A percentile compares a stretch with the other conserved stretches of the same genome.
Conservation (phyloP, 1,284 basidiomycete genomes). For the Ustilago curta region DNA sequence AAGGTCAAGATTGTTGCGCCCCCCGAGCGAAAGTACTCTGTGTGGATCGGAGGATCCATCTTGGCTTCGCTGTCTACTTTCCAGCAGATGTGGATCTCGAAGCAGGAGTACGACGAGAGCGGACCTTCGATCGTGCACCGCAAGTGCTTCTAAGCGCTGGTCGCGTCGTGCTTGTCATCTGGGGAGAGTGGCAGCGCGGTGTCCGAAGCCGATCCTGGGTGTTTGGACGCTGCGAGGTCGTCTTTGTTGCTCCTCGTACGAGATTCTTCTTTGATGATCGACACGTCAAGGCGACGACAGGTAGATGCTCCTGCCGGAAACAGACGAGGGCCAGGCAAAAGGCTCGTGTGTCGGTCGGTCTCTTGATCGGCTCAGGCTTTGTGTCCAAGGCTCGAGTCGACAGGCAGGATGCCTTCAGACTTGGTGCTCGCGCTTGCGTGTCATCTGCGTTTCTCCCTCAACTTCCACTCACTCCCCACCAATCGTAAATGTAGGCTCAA, state of each 20-base stretch:
- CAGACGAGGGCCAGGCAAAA: background rate
- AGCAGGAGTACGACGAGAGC: constrained; percentile 74
- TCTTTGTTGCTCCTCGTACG: constrained; percentile 1
- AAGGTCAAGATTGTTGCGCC: constrained; percentile 77
- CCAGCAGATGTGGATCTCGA: constrained; percentile 91
- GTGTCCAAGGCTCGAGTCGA: background rate
- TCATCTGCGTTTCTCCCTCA: background rate
- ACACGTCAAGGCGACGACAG: constrained; percentile 2
- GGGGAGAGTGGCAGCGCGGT: background rate
- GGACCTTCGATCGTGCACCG: constrained; percentile 68
- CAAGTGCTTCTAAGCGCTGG: constrained; percentile 67
- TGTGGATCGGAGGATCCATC: constrained; percentile 99
- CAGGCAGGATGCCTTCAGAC: background rate
- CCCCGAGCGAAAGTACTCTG: constrained; percentile 74
- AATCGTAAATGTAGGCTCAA: constrained; percentile 15
- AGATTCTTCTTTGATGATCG: background rate
- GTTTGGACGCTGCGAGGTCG: constrained; percentile 3
- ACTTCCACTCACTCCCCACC: background rate
- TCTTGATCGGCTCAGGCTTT: background rate
- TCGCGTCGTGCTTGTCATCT: background rate
- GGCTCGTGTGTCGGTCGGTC: background rate
- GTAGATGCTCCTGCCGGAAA: background rate
- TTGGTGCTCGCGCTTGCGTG: background rate
- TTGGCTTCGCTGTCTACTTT: constrained; percentile 94
- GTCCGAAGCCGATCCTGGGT: constrained; percentile 6